phyloP scores from a whole-genome alignment of 495 filamentous ascomycete genomes.

The Hypoxylon crocopeplum region DNA sequence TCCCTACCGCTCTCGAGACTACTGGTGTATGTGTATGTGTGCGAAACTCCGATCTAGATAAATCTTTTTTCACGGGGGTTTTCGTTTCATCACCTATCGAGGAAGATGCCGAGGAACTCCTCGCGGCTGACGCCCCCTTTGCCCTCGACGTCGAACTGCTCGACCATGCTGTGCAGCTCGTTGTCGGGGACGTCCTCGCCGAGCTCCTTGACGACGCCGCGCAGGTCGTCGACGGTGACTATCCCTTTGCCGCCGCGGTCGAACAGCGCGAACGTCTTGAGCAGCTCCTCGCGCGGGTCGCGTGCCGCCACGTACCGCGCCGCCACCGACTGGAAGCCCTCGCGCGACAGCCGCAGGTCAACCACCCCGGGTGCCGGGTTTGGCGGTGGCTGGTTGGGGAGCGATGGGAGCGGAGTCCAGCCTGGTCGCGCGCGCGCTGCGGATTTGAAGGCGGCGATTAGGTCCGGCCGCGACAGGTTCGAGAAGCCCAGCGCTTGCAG shows the following conservation, averaged over 20 bases:
- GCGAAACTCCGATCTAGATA: too few species aligned
- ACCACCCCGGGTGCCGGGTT: constrained; percentile 32
- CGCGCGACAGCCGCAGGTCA: constrained; percentile 72
- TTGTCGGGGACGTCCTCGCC: constrained; percentile 92
- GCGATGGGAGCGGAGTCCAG: constrained; percentile 53
- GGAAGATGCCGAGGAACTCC: constrained; percentile 72
- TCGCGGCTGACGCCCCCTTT: constrained; percentile 89
- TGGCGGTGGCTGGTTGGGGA: constrained; percentile 47
- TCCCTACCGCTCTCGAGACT: too few species aligned
- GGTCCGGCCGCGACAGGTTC: constrained; percentile 75
- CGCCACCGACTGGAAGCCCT: constrained; percentile 78
- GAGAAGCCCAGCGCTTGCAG: constrained; percentile 97
- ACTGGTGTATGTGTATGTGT: too few species aligned
- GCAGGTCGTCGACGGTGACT: constrained; percentile 84
- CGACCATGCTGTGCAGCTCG: constrained; percentile 93
- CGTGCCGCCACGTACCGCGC: constrained; percentile 78
- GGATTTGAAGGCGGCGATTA: constrained; percentile 74
- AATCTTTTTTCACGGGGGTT: too few species aligned
- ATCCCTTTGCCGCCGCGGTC: constrained; percentile 76
- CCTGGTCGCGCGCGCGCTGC: constrained; percentile 65
- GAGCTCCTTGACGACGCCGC: constrained; percentile 86
- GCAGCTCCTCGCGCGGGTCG: constrained; percentile 89
- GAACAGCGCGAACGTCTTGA: constrained; percentile 90
- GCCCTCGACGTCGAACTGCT: constrained; percentile 96
- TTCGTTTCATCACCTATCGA: constrained; percentile 46